Evolutionary conservation across 202 grass and related monocot species (phyloP).

Genomic region (Setaria italica): DNA sequence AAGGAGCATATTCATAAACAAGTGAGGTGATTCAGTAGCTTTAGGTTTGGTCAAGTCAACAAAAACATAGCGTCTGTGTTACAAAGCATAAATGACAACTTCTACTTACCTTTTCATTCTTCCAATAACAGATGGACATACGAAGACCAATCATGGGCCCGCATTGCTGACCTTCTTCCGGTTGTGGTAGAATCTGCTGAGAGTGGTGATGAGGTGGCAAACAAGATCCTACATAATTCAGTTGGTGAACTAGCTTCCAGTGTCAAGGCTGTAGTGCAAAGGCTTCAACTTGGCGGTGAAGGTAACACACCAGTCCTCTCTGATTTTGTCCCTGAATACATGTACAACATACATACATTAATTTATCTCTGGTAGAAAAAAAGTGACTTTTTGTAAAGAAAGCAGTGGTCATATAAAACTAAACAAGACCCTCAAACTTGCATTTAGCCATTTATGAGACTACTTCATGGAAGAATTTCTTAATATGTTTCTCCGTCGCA

Average conservation of each 20-base stretch:
- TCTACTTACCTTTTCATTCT: constrained; percentile 29
- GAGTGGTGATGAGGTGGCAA: constrained; percentile 72
- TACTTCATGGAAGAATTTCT: constrained; percentile 6
- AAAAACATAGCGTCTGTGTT: background rate
- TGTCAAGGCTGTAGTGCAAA: constrained; percentile 70
- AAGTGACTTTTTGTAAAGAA: background rate
- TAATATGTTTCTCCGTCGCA: constrained; percentile 43
- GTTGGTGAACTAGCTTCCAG: constrained; percentile 76
- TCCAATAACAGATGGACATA: constrained; percentile 68
- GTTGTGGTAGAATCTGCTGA: constrained; percentile 74
- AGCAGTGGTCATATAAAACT: background rate
- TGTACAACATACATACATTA: background rate
- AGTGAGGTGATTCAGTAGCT: background rate
- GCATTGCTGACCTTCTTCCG: constrained; percentile 74
- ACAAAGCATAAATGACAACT: background rate
- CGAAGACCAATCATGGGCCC: constrained; percentile 80
- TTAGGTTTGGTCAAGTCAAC: background rate
- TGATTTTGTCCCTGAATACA: constrained; percentile 1
- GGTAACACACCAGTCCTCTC: constrained; percentile 46
- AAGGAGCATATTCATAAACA: background rate
- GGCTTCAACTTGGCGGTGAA: constrained; percentile 68
- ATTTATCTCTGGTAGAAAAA: background rate
- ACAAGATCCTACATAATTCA: constrained; percentile 70
- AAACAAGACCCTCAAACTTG: constrained; percentile 13
- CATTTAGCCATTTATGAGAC: background rate